A percentile compares a stretch with the other conserved stretches of the same genome.
These are phyloP conservation scores for Fusarium multiceps DNA, from an alignment of 2,329 filamentous ascomycete genomes.

Conservation along the genomic window DNA sequence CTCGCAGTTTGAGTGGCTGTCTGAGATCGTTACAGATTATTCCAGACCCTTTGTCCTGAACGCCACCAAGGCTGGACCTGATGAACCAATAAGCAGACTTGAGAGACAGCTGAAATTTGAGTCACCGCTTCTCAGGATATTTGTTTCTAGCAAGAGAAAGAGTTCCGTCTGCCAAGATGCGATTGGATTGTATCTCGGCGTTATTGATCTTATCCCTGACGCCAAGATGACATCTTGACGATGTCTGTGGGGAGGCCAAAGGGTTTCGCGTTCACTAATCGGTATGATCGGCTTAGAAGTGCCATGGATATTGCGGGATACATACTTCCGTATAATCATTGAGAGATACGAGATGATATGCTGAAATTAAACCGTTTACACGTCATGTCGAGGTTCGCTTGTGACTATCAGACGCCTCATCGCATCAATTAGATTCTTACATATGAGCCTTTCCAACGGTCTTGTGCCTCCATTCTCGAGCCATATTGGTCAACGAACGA, in stretches of 20 bases:
- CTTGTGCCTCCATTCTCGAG: not conserved
- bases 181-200: not conserved
- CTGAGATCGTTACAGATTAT: not conserved
- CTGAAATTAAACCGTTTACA: not conserved
- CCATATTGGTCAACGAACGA: not conserved
- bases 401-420: constrained; percentile 7
- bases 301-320: not conserved
- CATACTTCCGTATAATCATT: not conserved
- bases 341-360: not conserved
- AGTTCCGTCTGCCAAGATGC: not conserved
- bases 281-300: not conserved
- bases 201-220: not conserved
- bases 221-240: not conserved
- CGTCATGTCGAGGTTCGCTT: not conserved
- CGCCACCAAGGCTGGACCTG: constrained; percentile 9
- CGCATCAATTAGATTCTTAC: not conserved
- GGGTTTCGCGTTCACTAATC: not conserved
- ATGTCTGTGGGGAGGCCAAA: not conserved
- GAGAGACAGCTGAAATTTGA: not conserved
- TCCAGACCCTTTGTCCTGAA: not conserved
- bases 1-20: not conserved
- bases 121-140: not conserved
- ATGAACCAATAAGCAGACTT: not conserved
- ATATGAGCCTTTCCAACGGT: constrained; percentile 1
- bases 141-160: not conserved